These are phyloP conservation scores for Otatea glauca DNA, from an alignment of 176 grass and related monocot species.

Conservation along the genomic window DNA sequence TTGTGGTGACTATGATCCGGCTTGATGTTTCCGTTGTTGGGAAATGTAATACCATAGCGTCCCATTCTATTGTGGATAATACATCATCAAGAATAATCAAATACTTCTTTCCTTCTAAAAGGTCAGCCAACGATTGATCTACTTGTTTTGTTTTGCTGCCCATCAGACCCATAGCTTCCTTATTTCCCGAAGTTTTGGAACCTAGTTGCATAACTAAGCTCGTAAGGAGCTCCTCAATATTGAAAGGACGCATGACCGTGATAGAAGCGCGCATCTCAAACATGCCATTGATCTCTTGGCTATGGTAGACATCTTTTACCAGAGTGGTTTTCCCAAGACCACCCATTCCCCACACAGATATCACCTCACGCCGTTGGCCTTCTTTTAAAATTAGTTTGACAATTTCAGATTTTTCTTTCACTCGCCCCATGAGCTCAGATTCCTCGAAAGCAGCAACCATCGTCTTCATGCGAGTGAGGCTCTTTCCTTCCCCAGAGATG, in stretches of 20 bases:
- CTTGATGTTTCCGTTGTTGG: background rate
- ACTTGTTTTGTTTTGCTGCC: no score
- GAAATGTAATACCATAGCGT: background rate
- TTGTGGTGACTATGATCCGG: slow-evolving; percentile 48
- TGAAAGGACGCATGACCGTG: slow-evolving; percentile 21
- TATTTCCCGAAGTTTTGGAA: fast-evolving
- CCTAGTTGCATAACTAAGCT: background rate
- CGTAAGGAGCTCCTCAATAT: background rate
- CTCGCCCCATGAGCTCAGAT: background rate
- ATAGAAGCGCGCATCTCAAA: slow-evolving; percentile 38
- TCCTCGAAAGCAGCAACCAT: no score
- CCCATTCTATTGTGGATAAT: background rate
- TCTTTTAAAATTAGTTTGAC: background rate
- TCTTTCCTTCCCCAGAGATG: no score
- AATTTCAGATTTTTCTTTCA: background rate
- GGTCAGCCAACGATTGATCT: background rate
- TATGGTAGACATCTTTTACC: slow-evolving; percentile 4
- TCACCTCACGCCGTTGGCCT: background rate
- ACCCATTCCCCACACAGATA: slow-evolving; percentile 29
- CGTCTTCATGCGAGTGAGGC: no score
- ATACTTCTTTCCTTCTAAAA: background rate
- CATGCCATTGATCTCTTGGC: background rate
- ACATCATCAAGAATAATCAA: slow-evolving; percentile 33
- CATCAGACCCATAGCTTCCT: background rate
- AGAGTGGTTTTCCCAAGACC: slow-evolving; percentile 48